phyloP scores from a whole-genome alignment of 108 stramenopile species.

The Skeletonema tropicum region DNA sequence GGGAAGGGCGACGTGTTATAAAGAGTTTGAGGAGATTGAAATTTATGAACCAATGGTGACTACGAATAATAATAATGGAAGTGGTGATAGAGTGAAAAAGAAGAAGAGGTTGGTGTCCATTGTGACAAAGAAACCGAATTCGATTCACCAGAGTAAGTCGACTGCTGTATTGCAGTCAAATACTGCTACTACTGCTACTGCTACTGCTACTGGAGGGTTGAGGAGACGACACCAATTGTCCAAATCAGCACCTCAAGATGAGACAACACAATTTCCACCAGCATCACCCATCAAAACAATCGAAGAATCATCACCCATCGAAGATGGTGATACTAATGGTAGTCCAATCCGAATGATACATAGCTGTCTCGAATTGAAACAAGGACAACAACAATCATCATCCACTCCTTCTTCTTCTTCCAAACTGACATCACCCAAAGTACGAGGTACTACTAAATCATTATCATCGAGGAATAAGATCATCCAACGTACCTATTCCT shows the following conservation, averaged over 20 bases:
- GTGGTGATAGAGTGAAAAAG: neutral
- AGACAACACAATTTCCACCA: neutral
- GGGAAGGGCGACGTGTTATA: constrained; percentile 52
- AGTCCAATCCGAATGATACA: constrained; percentile 38
- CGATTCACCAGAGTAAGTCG: neutral
- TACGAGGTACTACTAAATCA: neutral
- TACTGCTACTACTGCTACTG: too few species aligned
- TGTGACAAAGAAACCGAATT: neutral
- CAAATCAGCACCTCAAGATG: neutral
- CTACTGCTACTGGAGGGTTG: neutral
- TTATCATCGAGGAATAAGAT: neutral
- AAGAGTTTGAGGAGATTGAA: constrained; percentile 69
- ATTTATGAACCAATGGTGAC: constrained; percentile 44
- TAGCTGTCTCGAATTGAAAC: constrained; percentile 36
- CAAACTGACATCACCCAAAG: neutral
- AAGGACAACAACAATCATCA: neutral
- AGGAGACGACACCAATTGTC: neutral
- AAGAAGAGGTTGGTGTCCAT: neutral
- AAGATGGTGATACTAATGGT: too few species aligned
- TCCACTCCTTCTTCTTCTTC: too few species aligned
- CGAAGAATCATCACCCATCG: neutral
- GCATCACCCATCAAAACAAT: neutral
- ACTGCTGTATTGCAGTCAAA: neutral
- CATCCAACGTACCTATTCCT: constrained; percentile 24
- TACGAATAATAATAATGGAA: neutral